Conservation (phyloP, 2,329 filamentous ascomycete genomes). For the Diplodia mutila region DNA sequence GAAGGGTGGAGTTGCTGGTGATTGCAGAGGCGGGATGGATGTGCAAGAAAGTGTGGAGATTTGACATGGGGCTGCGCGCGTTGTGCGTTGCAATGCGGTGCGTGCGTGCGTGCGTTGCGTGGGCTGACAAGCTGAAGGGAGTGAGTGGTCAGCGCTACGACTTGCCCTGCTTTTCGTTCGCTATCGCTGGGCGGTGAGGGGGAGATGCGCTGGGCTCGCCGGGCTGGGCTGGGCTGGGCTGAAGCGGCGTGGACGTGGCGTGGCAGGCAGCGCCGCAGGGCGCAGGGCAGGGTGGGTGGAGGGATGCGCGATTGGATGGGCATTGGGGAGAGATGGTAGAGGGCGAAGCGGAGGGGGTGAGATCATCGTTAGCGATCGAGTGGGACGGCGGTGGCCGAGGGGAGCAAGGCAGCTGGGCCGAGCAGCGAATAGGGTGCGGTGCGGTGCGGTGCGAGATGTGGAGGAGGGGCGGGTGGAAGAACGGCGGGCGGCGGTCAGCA, state of each 20-base stretch:
- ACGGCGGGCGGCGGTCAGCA: neutral
- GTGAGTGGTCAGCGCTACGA: neutral
- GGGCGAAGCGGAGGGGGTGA: neutral
- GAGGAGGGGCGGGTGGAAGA: neutral
- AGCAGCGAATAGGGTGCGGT: neutral
- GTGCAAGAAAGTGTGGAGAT: neutral
- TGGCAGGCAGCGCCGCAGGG: neutral
- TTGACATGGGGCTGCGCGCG: neutral
- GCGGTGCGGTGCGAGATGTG: neutral
- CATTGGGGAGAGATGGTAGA: neutral
- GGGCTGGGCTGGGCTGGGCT: neutral
- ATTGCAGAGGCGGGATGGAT: neutral
- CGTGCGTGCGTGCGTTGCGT: neutral
- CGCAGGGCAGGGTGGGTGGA: neutral
- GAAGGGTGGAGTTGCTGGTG: neutral
- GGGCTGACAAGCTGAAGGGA: neutral
- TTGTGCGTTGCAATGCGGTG: neutral
- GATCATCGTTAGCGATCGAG: neutral
- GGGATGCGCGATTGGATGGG: too few species aligned
- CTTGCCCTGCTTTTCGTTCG: neutral
- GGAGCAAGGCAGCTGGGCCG: neutral
- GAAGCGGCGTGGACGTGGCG: neutral
- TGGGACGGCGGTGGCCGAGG: neutral
- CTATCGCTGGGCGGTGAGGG: neutral
- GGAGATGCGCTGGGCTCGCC: neutral